Evolutionary conservation across 495 filamentous ascomycete species (phyloP).

Genomic region (Acidomyces sp.): DNA sequence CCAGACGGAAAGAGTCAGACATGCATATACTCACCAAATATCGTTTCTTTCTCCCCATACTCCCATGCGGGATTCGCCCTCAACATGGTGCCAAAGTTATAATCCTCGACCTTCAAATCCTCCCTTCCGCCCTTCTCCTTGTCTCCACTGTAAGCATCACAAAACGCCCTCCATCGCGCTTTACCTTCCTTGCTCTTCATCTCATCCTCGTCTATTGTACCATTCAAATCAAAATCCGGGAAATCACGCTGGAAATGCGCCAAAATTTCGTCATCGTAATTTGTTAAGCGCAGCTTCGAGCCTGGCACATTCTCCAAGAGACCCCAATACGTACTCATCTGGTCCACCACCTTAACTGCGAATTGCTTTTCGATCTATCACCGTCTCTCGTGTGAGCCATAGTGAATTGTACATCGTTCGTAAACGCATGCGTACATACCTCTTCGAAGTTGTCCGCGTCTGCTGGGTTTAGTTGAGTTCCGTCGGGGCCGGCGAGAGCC

Average conservation of each 20-base stretch:
- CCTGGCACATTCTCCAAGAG: conserved; percentile 84
- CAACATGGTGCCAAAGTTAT: conserved; percentile 93
- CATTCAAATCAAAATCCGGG: conserved; percentile 76
- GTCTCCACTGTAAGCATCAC: conserved; percentile 83
- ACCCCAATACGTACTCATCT: conserved; percentile 91
- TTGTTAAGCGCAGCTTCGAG: conserved; percentile 75
- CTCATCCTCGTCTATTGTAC: conserved; percentile 70
- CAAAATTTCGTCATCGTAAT: conserved; percentile 87
- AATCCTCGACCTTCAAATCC: conserved; percentile 88
- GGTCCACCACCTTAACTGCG: conserved; percentile 92
- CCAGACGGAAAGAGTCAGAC: no score
- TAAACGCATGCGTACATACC: no score
- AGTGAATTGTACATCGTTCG: no score
- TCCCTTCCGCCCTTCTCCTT: no score
- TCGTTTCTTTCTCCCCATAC: conserved; percentile 79
- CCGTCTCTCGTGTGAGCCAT: no score
- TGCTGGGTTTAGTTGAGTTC: no score
- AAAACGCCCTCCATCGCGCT: conserved; percentile 89
- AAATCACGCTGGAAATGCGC: conserved; percentile 75
- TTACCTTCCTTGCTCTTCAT: conserved; percentile 98
- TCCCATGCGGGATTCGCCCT: conserved; percentile 64
- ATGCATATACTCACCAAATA: conserved; percentile 58
- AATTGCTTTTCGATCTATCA: conserved; percentile 99
- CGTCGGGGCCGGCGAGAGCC: no score
- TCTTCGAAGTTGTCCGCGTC: no score